Conservation (phyloP, 805 yeast species). For the Ogataea paradorogensis region DNA sequence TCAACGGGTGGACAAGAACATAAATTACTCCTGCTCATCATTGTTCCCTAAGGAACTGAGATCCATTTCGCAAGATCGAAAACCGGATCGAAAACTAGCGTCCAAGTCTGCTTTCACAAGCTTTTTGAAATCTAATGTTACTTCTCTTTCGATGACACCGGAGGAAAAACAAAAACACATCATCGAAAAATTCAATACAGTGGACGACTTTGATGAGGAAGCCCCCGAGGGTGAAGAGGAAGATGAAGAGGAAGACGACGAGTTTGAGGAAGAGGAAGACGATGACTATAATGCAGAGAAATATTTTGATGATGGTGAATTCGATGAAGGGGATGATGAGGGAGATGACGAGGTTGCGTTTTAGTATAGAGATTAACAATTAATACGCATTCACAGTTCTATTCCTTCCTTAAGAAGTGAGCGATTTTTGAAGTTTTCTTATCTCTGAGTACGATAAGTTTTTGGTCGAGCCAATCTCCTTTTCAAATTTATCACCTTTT, state of each 20-base stretch:
- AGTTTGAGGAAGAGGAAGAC: constrained; percentile 70
- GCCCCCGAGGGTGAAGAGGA: constrained; percentile 44
- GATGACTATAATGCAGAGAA: constrained; percentile 79
- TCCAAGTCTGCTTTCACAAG: constrained; percentile 43
- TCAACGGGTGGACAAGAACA: neutral
- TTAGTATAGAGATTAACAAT: constrained; percentile 24
- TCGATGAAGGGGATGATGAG: constrained; percentile 53
- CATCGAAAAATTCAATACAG: constrained; percentile 34
- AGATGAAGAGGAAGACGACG: constrained; percentile 63
- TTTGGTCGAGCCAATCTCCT: neutral
- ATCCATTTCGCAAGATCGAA: constrained; percentile 58
- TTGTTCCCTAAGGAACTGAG: constrained; percentile 76
- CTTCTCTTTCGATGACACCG: constrained; percentile 14
- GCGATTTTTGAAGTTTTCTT: constrained; percentile 1
- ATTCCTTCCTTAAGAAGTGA: neutral
- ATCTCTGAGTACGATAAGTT: constrained; percentile 7
- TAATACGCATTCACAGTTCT: neutral
- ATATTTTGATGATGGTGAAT: constrained; percentile 73
- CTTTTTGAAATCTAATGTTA: constrained; percentile 27
- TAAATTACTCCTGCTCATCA: constrained; percentile 69
- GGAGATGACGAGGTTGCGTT: constrained; percentile 75
- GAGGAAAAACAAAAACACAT: constrained; percentile 31
- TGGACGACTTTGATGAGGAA: constrained; percentile 41
- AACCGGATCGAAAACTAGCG: constrained; percentile 49
- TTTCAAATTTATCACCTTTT: neutral